Base-by-base conservation (phyloP, 1,139 yeast species). In the Fermentozyma sake region DNA sequence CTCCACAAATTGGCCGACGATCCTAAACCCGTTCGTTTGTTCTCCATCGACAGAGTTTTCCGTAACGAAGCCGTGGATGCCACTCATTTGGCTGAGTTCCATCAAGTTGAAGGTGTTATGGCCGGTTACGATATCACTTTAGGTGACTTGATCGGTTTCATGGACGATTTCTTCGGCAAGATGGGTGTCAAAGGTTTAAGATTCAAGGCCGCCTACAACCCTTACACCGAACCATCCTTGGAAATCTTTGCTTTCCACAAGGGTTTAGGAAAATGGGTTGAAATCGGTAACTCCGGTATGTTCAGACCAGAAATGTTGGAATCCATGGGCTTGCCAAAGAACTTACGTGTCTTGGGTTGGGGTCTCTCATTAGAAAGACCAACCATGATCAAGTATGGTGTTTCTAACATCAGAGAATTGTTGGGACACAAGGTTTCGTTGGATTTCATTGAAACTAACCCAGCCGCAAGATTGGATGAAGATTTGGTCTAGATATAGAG, bases 61-160 rank as follows among this genome's bases (percentile, higher is more conserved):
- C 85, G 99, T 68, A 93, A 93, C 57, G 99, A 93, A 68, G 97
- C 99, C 13, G 98, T 93, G 31, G 99, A 93, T 57, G 98, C 97
- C 30, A 93, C 99, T n/a, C 99, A 93, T 62, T 76, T 93, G 62
- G 98, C 98, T 15, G 99, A 93, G 67, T 93, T 93, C 72, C 97
- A 91, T 63, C 99, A 93, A 68, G 95, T 93, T 38, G 99, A 93
- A 67, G 99, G 99, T 67, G 98, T 93, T 32, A 72, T 93, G 57
- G 98, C 97, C 20, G 98, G 95, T 52, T 89, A 86, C 62, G 84
- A 87, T 59, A 69, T 91, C 49, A 89, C 98, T 12, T 69, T 93
- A 46, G 98, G 98, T 38, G 96, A 89, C 55, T 72, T 93, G 59
- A 93, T 93, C 60, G 96, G 96, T 23, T 93, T 93, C 75, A 89